Evolutionary conservation across 1,139 yeast species (phyloP), one percentile per base, ranked within the genome.

Genomic region (Diutina siamensis): DNA sequence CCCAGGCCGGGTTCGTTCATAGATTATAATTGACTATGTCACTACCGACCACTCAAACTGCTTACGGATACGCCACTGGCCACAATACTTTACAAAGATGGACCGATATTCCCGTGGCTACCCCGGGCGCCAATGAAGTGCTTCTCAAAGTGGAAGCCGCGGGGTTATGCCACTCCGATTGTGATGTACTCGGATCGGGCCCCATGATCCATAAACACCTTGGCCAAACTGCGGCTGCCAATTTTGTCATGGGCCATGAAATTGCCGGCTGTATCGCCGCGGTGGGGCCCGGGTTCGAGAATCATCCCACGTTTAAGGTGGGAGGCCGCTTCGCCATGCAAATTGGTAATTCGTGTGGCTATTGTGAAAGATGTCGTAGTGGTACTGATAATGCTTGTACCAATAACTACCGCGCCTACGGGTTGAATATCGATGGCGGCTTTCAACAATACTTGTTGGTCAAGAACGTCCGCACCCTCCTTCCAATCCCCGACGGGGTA

Each of bases 221-320:
- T 25, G 32, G 44, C 7, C 20, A 32, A 41, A 45, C 32, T 44
- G 52, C 38, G 57, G 66, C 46, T 52, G 22, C 58, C 18, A 59
- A 60, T 44, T 72, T 69, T 52, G 65, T 74, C 20, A 69, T 76
- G 72, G 82, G 82, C 21, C 81, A 76, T 56, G 81, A 76, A 55
- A 69, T 76, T 35, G 76, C 79, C 10, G 82, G 81, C 15, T 22
- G 36, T 5, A 40, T 44, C 4, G 35, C 32, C 8, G 44, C 28
- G 2, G 36, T 44, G 31, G 45, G 45, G 35, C 55, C 63, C 17
- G 40, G 40, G 13, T 21, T 36, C 18, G 40, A 36, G 10, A n/a
- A 20, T 17, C 38, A 35, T 20, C 28, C 40, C 8, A 12, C 27
- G 17, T 10, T 36, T 10, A 20, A 13, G 10, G 7, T 21, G 10